Conservation (phyloP, 257 asterid species). For the Coffea canephora region DNA sequence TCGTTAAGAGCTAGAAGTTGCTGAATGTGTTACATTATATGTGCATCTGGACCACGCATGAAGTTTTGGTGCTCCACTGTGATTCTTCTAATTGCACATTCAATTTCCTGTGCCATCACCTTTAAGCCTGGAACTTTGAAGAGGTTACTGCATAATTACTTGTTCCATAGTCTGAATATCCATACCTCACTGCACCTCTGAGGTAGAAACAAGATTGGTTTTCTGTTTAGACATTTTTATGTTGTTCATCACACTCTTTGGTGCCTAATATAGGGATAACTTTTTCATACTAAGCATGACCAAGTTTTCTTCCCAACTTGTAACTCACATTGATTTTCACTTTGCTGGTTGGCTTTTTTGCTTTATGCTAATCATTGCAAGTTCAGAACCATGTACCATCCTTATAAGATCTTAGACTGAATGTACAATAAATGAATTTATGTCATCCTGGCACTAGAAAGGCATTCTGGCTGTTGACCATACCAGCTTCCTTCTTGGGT, state of each 20-base stretch:
- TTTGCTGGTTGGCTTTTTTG: neutral
- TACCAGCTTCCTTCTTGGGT: neutral
- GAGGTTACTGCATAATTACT: neutral
- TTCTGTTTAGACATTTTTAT: neutral
- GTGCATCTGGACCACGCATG: neutral
- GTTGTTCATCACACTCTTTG: neutral
- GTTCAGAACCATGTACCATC: neutral
- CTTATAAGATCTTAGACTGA: neutral
- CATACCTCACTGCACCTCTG: neutral
- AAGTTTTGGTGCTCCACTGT: neutral
- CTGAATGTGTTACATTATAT: neutral
- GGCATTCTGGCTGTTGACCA: neutral
- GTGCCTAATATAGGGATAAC: neutral
- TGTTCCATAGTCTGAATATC: neutral
- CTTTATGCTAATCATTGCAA: neutral
- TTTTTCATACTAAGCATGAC: neutral
- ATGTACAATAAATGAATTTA: neutral
- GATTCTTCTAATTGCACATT: neutral
- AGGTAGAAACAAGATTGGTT: neutral
- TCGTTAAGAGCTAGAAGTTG: neutral
- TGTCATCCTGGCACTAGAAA: neutral
- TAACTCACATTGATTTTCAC: neutral
- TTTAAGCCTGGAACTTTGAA: neutral
- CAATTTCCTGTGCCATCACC: neutral
- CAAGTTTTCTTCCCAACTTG: neutral